phyloP scores from a whole-genome alignment of 2,329 filamentous ascomycete genomes.

The Monilinia fructicola region DNA sequence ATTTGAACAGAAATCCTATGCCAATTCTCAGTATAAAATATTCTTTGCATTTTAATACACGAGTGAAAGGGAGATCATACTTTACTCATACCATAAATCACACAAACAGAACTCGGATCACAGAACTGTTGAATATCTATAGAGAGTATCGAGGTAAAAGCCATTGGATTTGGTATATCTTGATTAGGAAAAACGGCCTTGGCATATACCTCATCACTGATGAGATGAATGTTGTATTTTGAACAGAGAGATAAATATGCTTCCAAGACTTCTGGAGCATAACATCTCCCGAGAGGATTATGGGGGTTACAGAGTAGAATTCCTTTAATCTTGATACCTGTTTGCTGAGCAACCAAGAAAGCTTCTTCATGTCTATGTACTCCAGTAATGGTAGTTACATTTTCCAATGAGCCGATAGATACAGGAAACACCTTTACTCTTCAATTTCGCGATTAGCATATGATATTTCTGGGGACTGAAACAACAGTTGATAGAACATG shows the following conservation, averaged over 20 bases:
- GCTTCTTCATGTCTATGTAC: constrained; percentile 44
- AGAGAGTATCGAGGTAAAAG: constrained; percentile 52
- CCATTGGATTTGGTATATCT: constrained; percentile 37
- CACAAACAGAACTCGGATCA: constrained; percentile 47
- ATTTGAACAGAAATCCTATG: constrained; percentile 46
- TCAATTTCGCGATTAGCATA: not conserved
- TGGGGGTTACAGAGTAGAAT: constrained; percentile 44
- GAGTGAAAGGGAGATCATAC: not conserved
- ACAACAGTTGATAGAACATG: not conserved
- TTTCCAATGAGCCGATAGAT: constrained; percentile 29
- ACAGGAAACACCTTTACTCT: constrained; percentile 13
- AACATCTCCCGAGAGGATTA: constrained; percentile 37
- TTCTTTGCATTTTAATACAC: not conserved
- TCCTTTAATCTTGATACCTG: constrained; percentile 39
- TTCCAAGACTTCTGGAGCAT: constrained; percentile 32
- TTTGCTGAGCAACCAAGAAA: constrained; percentile 38
- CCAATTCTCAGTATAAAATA: not conserved
- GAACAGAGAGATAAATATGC: constrained; percentile 44
- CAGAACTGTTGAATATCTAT: constrained; percentile 48
- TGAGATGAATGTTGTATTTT: constrained; percentile 46
- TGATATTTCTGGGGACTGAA: not conserved
- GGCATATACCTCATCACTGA: constrained; percentile 52
- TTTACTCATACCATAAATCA: constrained; percentile 39
- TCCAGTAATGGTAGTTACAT: constrained; percentile 42
- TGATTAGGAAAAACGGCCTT: constrained; percentile 45